These are phyloP conservation scores for Chalciporus pseudorubinellus DNA, from an alignment of 768 basidiomycete genomes.

Conservation along the genomic window DNA sequence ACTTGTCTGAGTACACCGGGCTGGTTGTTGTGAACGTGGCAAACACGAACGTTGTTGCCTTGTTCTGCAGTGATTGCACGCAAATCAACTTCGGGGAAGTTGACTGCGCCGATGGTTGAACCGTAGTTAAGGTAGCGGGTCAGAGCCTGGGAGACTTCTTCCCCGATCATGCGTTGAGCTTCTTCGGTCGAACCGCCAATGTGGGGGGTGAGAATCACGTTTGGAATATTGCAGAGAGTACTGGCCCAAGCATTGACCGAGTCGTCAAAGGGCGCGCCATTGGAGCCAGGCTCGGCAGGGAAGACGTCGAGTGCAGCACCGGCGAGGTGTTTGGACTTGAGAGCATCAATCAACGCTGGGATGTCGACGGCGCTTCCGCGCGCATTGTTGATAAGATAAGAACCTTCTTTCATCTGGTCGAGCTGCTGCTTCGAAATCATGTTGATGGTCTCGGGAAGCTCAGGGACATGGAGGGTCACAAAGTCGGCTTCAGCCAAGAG, in stretches of 20 bases:
- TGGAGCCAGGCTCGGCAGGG: constrained; percentile 89
- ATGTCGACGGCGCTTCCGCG: constrained; percentile 96
- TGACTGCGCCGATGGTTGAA: constrained; percentile 88
- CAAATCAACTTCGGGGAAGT: constrained; percentile 98
- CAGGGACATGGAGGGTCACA: constrained; percentile 94
- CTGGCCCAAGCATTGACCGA: constrained; percentile 83
- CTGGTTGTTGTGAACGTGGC: constrained; percentile 93
- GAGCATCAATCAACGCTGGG: constrained; percentile 77
- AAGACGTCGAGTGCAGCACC: constrained; percentile 92
- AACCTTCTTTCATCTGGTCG: constrained; percentile 87
- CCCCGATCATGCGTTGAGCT: constrained; percentile 95
- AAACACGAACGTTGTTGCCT: constrained; percentile 78
- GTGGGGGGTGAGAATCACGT: constrained; percentile 96
- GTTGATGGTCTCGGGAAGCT: constrained; percentile 92
- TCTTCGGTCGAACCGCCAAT: constrained; percentile 99
- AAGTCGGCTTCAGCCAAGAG: constrained; percentile 86
- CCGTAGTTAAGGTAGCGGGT: constrained; percentile 91
- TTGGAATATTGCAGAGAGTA: constrained; percentile 70
- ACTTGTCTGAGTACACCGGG: constrained; percentile 93
- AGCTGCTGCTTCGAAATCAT: constrained; percentile 83
- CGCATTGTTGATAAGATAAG: constrained; percentile 98
- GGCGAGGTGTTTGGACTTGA: constrained; percentile 84
- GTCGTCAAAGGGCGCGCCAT: constrained; percentile 88
- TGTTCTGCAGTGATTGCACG: constrained; percentile 88
- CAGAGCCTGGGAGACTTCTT: constrained; percentile 86